Conservation (phyloP, 1,284 basidiomycete genomes). For the Cryptococcus sp. region DNA sequence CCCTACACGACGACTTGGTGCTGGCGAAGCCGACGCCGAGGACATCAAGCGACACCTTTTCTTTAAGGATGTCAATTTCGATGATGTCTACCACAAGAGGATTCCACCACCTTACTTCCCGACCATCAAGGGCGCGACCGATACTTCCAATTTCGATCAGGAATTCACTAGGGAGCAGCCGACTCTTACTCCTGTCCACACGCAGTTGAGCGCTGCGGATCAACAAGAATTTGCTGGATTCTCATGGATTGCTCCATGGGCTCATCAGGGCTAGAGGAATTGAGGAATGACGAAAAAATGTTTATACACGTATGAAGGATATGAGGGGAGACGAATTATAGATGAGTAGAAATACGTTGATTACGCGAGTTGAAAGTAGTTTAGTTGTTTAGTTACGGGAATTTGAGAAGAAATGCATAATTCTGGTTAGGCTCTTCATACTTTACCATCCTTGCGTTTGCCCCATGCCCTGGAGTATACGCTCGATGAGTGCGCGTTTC, state of each 20-base stretch:
- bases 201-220: constrained; percentile 84
- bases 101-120: constrained; percentile 98
- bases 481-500: constrained; percentile 75
- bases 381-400: neutral
- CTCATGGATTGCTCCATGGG: constrained; percentile 57
- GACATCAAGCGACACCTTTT: constrained; percentile 98
- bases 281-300: constrained; percentile 5
- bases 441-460: constrained; percentile 45
- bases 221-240: constrained; percentile 95
- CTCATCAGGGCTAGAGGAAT: neutral
- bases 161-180: constrained; percentile 97
- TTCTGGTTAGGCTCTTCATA: neutral
- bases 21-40: constrained; percentile 88
- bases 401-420: neutral
- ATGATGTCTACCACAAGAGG: constrained; percentile 92
- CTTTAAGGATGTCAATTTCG: constrained; percentile 96
- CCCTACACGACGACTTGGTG: constrained; percentile 86
- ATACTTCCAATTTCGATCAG: constrained; percentile 77
- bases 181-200: constrained; percentile 94
- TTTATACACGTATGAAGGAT: neutral
- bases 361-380: neutral
- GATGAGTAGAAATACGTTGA: neutral
- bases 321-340: neutral
- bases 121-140: constrained; percentile 64
- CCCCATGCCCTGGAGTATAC: constrained; percentile 68